Base-by-base conservation (phyloP, 2,329 filamentous ascomycete genomes). In the Colletotrichum simmondsii region DNA sequence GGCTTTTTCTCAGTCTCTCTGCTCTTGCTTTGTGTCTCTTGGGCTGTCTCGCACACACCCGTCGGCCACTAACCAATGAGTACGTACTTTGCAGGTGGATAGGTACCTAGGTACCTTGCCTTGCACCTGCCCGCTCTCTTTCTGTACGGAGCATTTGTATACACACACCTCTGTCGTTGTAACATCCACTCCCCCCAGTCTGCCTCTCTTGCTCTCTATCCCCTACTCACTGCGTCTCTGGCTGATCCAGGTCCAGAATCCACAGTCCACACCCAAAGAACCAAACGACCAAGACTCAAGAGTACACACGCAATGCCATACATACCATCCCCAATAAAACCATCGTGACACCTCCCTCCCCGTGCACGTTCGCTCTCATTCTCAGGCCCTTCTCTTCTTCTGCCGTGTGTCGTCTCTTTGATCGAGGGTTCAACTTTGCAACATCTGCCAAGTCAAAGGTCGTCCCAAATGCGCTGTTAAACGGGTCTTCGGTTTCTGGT, bases 331-430 rank as follows among this genome's bases (percentile, higher is more conserved):
- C 46, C 35, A 71, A 73, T 71, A 71, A 73, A 73, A 73, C 71
- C 66, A 71, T 73, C 71, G 71, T 42, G 71, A 71, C 71, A 71
- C 71, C 70, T 62, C 37, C 67, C 54, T 57, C 28, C 53, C 56
- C 46, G 56, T 65, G 35, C 66, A 65, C 28, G 4, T 14, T 53
- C 14, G 14, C 12, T 65, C 42, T 65, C 56, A 42, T 24, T 52
- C 26, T 22, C 42, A 35, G 30, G 19, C 54, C 46, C 22, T 63
- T 62, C 49, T 37, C 46, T 37, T 53, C 49, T 58, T 32, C 37
- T 22, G 32, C n/a, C 59, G 53, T 59, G 65, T 65, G 65, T 65
- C 65, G 54, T 71, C 57, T 61, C 67, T 61, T 73, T 56, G 57
- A 70, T 73, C 49, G 57, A 70, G 53, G 52, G 26, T 65, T 22